Conservation (phyloP, 2,329 filamentous ascomycete species). For the Didymosphaeria variabile region DNA sequence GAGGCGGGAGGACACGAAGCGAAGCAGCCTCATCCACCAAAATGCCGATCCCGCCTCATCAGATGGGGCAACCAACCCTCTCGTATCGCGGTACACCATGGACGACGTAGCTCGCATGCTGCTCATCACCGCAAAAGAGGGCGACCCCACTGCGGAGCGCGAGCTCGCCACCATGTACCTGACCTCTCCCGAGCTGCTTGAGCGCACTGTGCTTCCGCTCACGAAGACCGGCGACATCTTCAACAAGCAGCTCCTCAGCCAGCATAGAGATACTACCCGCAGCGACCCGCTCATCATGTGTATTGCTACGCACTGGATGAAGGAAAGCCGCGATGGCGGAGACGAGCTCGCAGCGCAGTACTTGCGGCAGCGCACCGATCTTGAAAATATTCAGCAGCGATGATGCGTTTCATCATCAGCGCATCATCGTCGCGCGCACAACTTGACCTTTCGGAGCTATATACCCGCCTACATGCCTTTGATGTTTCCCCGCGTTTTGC, state of each 20-base stretch:
- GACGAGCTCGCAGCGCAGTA: slow-evolving; percentile 86
- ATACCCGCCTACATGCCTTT: slow-evolving; percentile 12
- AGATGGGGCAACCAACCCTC: slow-evolving; percentile 29
- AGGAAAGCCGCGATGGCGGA: slow-evolving; percentile 83
- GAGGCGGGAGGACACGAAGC: slow-evolving; percentile 70
- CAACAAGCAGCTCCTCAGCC: slow-evolving; percentile 81
- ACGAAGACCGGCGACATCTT: slow-evolving; percentile 89
- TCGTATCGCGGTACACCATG: slow-evolving; percentile 72
- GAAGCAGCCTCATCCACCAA: slow-evolving; percentile 51
- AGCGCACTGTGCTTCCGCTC: slow-evolving; percentile 81
- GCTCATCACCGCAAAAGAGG: slow-evolving; percentile 93
- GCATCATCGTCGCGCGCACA: neutral
- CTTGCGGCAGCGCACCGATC: slow-evolving; percentile 74
- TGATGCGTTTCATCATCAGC: slow-evolving; percentile 22
- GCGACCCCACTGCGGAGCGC: slow-evolving; percentile 85
- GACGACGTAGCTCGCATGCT: slow-evolving; percentile 88
- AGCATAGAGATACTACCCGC: slow-evolving; percentile 67
- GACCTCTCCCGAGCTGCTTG: slow-evolving; percentile 85
- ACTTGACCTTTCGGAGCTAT: slow-evolving; percentile 17
- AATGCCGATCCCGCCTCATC: slow-evolving; percentile 27
- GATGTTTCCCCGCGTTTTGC: slow-evolving; percentile 8
- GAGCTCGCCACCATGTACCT: slow-evolving; percentile 95
- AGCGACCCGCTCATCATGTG: slow-evolving; percentile 92
- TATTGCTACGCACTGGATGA: slow-evolving; percentile 97
- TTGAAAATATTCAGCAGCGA: slow-evolving; percentile 64